These are phyloP conservation scores for Wickerhamomyces bovis DNA, from an alignment of 805 yeast genomes.

Conservation along the genomic window DNA sequence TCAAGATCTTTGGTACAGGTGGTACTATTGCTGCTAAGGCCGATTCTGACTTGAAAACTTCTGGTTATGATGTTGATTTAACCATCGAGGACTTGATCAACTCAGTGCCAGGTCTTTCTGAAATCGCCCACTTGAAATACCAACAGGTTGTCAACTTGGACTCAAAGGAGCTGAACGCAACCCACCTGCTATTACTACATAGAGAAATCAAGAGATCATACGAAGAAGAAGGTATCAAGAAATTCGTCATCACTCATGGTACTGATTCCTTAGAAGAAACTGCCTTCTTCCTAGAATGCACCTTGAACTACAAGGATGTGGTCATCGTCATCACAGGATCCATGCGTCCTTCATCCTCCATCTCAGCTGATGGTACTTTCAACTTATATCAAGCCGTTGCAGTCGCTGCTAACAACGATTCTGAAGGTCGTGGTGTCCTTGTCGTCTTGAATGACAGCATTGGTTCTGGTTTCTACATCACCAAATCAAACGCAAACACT, in stretches of 20 bases:
- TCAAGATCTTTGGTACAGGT: constrained; percentile 53
- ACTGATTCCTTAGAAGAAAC: constrained; percentile 69
- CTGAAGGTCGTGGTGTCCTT: constrained; percentile 53
- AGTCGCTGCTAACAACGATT: constrained; percentile 47
- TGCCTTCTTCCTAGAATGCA: constrained; percentile 53
- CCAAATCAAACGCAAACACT: constrained; percentile 65
- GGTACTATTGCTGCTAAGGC: constrained; percentile 59
- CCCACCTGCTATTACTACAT: constrained; percentile 40
- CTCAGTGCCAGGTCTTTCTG: constrained; percentile 53
- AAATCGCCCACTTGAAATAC: constrained; percentile 51
- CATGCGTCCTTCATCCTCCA: constrained; percentile 68
- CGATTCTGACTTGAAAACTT: constrained; percentile 39
- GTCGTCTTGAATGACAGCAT: constrained; percentile 65
- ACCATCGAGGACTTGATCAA: constrained; percentile 47
- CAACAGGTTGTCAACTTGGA: constrained; percentile 60
- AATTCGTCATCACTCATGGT: constrained; percentile 64
- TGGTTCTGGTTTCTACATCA: constrained; percentile 63
- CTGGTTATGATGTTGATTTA: constrained; percentile 50
- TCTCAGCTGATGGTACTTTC: constrained; percentile 70
- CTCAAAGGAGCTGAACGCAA: constrained; percentile 51
- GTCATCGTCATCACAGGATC: constrained; percentile 69
- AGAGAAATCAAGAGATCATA: constrained; percentile 41
- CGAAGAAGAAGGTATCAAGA: constrained; percentile 39
- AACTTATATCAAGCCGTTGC: constrained; percentile 64
- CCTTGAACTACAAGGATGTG: constrained; percentile 37